A percentile compares a stretch with the other conserved stretches of the same genome.
Conservation (phyloP, 208 protist genomes). For the Crithidia sp. region DNA sequence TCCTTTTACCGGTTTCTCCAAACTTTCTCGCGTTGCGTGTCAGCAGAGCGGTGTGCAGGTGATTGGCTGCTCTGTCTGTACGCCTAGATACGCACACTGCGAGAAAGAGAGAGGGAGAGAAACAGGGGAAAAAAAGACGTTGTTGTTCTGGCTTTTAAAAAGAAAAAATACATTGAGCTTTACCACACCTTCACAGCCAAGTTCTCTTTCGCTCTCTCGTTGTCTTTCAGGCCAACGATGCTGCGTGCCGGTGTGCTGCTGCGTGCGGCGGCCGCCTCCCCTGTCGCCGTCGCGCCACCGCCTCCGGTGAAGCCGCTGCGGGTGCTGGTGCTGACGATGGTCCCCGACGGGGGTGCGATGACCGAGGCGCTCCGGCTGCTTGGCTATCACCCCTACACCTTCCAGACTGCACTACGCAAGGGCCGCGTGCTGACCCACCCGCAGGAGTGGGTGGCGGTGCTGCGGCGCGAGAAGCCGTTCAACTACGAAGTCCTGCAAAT, state of each 20-base stretch:
- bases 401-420: slow-evolving; percentile 62
- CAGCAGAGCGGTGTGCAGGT: too few species aligned
- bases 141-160: too few species aligned
- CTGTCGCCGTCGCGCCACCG: not conserved
- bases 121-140: too few species aligned
- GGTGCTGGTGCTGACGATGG: slow-evolving; percentile 82
- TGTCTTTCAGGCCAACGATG: slow-evolving; percentile 10
- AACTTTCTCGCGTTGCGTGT: not conserved
- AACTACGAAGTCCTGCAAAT: slow-evolving; percentile 45
- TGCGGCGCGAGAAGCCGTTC: slow-evolving; percentile 75
- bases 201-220: not conserved
- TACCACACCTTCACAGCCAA: not conserved
- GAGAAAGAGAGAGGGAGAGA: too few species aligned
- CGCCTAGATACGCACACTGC: too few species aligned
- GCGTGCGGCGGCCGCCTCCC: not conserved
- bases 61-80: too few species aligned
- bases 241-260: slow-evolving; percentile 5
- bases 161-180: too few species aligned
- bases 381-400: slow-evolving; percentile 83
- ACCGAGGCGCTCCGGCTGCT: slow-evolving; percentile 53
- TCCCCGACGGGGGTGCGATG: slow-evolving; percentile 77
- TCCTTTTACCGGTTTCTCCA: not conserved
- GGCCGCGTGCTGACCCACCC: slow-evolving; percentile 76
- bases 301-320: slow-evolving; percentile 14
- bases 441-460: slow-evolving; percentile 77